Conservation (phyloP, 2,329 filamentous ascomycete species). For the Stagonosporopsis rhizophila region DNA sequence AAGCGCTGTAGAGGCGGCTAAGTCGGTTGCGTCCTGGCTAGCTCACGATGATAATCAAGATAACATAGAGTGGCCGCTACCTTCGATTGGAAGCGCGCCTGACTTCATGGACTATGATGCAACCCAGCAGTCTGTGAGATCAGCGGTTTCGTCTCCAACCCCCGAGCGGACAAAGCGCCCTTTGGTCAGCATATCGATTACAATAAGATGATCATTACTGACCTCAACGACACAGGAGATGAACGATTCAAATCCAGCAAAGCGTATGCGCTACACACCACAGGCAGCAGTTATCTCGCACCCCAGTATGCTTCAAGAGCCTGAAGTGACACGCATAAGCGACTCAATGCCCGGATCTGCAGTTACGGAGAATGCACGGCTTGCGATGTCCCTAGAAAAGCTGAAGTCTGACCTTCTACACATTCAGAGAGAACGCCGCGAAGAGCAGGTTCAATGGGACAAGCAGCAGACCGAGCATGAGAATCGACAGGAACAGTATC, state of each 20-base stretch:
- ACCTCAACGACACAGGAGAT: conserved; percentile 25
- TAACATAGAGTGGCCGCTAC: conserved; percentile 37
- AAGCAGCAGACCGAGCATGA: conserved; percentile 40
- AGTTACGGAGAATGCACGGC: conserved; percentile 11
- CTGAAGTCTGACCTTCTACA: conserved; percentile 15
- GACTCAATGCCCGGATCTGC: conserved; percentile 50
- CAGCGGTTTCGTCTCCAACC: conserved; percentile 23
- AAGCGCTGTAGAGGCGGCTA: conserved; percentile 33
- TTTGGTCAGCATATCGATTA: conserved; percentile 21
- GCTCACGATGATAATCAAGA: conserved; percentile 12
- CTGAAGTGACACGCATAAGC: conserved; percentile 51
- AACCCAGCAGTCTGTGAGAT: conserved; percentile 34
- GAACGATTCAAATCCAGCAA: conserved; percentile 37
- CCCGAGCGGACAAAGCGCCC: conserved; percentile 39
- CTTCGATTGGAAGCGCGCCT: conserved; percentile 42
- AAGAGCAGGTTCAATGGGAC: conserved; percentile 28
- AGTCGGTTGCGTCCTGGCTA: conserved; percentile 37
- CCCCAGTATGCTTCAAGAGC: conserved; percentile 17
- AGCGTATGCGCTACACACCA: conserved; percentile 45
- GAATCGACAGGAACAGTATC: conserved; percentile 29
- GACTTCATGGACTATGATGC: conserved; percentile 36
- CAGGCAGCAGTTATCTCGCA: conserved; percentile 26
- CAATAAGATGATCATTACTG: not conserved
- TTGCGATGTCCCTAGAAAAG: conserved; percentile 21
- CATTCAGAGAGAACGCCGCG: conserved; percentile 20